Conservation (phyloP, 2,329 filamentous ascomycete genomes). For the Coleophoma eucalyptorum region DNA sequence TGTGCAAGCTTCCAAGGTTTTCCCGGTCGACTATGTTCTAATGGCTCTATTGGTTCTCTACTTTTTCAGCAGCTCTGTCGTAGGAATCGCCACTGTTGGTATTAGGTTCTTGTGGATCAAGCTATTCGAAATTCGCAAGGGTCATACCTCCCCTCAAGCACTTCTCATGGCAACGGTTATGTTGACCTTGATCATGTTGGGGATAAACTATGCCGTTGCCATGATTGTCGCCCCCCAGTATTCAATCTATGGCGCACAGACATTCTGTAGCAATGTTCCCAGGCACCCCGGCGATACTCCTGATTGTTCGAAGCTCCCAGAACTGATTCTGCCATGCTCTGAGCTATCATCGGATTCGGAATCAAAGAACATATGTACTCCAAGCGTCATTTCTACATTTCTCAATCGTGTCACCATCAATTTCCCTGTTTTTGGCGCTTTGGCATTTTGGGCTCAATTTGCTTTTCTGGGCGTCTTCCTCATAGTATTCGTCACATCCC, state of each 20-base stretch:
- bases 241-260: conserved; percentile 89
- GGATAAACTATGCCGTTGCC: conserved; percentile 86
- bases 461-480: conserved; percentile 82
- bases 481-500: conserved; percentile 71
- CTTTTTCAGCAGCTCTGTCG: conserved; percentile 84
- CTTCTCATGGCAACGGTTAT: conserved; percentile 87
- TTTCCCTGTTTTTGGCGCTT: conserved; percentile 88
- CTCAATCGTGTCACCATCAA: conserved; percentile 89
- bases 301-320: conserved; percentile 68
- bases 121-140: conserved; percentile 86
- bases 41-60: conserved; percentile 82
- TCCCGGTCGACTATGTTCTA: conserved; percentile 88
- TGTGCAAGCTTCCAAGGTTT: conserved; percentile 74
- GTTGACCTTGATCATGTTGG: conserved; percentile 83
- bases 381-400: conserved; percentile 87
- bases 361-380: conserved; percentile 82
- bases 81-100: conserved; percentile 80
- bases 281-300: conserved; percentile 61
- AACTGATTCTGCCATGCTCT: conserved; percentile 77
- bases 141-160: conserved; percentile 86
- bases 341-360: conserved; percentile 67
- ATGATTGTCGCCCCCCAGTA: conserved; percentile 98
- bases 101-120: conserved; percentile 96
- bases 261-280: conserved; percentile 76
- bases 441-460: conserved; percentile 97